These are phyloP conservation scores for Macrolepiota albuminosa DNA, from an alignment of 768 basidiomycete species.

Conservation along the genomic window DNA sequence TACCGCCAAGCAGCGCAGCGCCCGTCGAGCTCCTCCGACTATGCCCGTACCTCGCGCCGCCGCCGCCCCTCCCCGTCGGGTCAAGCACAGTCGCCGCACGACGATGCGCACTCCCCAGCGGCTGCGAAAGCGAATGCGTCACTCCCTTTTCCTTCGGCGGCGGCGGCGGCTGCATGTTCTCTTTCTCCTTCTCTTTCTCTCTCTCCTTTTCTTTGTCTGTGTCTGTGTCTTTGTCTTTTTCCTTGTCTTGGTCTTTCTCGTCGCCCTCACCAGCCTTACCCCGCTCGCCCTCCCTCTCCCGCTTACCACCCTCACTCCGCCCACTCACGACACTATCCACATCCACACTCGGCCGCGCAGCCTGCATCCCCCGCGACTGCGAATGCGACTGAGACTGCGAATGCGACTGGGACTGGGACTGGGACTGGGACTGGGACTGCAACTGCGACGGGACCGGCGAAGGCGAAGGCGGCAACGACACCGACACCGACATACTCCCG, in stretches of 20 bases:
- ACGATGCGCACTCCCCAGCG: not conserved
- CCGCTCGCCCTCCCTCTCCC: no score
- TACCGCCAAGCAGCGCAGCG: constrained; percentile 8
- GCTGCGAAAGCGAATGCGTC: constrained; percentile 28
- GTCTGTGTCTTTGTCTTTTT: not conserved
- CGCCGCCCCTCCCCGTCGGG: not conserved
- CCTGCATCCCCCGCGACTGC: no score
- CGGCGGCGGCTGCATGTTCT: not conserved
- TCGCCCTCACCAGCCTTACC: no score
- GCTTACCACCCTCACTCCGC: no score
- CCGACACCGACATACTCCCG: constrained; percentile 21
- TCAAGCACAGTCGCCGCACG: constrained; percentile 2
- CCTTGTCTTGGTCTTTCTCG: no score
- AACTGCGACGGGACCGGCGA: no score
- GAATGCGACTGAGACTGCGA: no score
- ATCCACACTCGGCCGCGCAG: not conserved
- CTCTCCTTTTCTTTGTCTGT: constrained; percentile 6
- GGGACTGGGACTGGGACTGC: no score
- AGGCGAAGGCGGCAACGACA: constrained; percentile 18
- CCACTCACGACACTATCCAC: not conserved
- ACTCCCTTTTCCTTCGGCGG: constrained; percentile 42
- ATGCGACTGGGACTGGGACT: no score
- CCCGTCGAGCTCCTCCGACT: not conserved
- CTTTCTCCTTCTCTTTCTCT: constrained; percentile 30
- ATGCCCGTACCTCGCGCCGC: not conserved